Percentiles rank a stretch among this genome's conserved stretches.
Conservation (phyloP, 2,329 filamentous ascomycete species). For the Pseudofabraea citricarpa region DNA sequence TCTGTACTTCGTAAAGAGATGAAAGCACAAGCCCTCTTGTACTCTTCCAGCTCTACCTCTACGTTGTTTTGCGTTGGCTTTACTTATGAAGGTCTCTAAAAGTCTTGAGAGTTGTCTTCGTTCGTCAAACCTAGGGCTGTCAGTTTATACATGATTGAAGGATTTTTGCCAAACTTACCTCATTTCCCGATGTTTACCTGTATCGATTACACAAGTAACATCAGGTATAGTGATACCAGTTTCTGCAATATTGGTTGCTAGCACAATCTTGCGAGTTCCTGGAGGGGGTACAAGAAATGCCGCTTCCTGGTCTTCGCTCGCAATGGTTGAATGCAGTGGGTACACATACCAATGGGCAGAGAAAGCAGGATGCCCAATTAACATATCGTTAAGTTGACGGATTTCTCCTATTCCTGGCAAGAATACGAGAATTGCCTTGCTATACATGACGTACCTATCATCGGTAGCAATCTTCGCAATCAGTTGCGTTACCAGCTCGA, state of each 20-base stretch:
- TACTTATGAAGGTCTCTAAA: conserved; percentile 91
- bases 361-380: conserved; percentile 74
- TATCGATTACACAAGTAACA: conserved; percentile 94
- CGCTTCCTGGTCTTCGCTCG: conserved; percentile 91
- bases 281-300: conserved; percentile 82
- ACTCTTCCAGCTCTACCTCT: conserved; percentile 92
- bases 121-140: conserved; percentile 65
- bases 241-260: conserved; percentile 97
- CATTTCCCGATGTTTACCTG: conserved; percentile 97
- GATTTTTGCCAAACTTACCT: conserved; percentile 33
- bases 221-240: conserved; percentile 98
- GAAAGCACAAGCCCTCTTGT: conserved; percentile 91
- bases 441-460: conserved; percentile 63
- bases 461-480: conserved; percentile 71
- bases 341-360: conserved; percentile 77
- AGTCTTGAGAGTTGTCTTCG: conserved; percentile 83
- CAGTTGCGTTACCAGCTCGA: conserved; percentile 76
- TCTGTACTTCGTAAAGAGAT: conserved; percentile 86
- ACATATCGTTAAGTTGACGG: conserved; percentile 77
- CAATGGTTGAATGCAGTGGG: conserved; percentile 89
- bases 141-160: conserved; percentile 5
- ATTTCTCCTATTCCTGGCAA: conserved; percentile 94
- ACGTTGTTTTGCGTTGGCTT: conserved; percentile 92
- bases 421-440: conserved; percentile 90
- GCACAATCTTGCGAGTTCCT: conserved; percentile 84